A percentile compares a stretch with the other conserved stretches of the same genome.
These are phyloP conservation scores for Vickermania ingenoplastis DNA, from an alignment of 208 protist genomes.

Conservation along the genomic window DNA sequence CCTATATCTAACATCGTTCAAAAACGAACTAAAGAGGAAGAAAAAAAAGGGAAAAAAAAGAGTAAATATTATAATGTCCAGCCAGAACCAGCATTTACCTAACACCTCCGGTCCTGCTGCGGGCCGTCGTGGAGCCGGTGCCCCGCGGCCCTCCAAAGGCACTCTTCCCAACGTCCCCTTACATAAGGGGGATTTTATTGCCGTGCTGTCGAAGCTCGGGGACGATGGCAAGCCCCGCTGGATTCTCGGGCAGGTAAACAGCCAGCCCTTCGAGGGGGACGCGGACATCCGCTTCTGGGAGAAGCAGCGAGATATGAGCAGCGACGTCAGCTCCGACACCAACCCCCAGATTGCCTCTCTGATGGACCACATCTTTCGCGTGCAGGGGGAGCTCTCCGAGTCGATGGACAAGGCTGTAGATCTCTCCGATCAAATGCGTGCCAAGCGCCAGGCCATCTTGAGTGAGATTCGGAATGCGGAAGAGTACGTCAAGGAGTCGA, in stretches of 20 bases:
- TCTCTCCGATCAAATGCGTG: constrained; percentile 57
- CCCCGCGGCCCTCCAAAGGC: too few species aligned
- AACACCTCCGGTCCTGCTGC: too few species aligned
- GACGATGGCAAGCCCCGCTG: constrained; percentile 54
- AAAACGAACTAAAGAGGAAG: too few species aligned
- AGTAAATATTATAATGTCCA: too few species aligned
- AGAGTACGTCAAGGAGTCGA: constrained; percentile 50
- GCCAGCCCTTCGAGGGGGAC: constrained; percentile 54
- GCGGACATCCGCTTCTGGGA: constrained; percentile 68
- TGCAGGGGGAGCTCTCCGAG: constrained; percentile 43
- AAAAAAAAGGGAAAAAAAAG: too few species aligned
- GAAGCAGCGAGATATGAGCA: constrained; percentile 31
- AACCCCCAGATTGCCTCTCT: constrained; percentile 49
- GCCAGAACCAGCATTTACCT: too few species aligned
- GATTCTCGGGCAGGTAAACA: constrained; percentile 69
- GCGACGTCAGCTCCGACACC: constrained; percentile 25
- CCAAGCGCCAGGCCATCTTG: constrained; percentile 45
- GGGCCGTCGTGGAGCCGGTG: too few species aligned
- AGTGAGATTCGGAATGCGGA: constrained; percentile 42
- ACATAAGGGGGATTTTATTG: constrained; percentile 70
- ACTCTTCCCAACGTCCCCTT: constrained; percentile 13
- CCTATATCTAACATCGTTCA: too few species aligned
- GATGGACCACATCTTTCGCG: constrained; percentile 37
- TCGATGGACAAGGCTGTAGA: constrained; percentile 49
- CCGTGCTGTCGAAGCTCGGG: constrained; percentile 40